Conservation (phyloP, 2,329 filamentous ascomycete genomes). For the Diaporthe aspalathi region DNA sequence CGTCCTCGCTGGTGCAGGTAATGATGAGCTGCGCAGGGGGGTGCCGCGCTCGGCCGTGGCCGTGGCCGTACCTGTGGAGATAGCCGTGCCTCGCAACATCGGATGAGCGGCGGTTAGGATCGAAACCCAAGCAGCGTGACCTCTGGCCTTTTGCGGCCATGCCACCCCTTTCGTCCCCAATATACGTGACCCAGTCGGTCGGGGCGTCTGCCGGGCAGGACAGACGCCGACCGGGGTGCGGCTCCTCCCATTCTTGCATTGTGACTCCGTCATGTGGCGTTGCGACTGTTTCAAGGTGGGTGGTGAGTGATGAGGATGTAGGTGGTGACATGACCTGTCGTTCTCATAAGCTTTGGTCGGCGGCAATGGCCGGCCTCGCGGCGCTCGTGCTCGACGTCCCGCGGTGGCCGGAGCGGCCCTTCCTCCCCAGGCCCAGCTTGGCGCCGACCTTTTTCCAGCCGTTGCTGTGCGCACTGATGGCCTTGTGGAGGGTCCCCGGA, state of each 20-base stretch:
- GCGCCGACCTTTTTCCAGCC: slow-evolving; percentile 75
- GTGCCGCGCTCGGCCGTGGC: slow-evolving; percentile 37
- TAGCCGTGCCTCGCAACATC: slow-evolving; percentile 33
- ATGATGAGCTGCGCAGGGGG: slow-evolving; percentile 33
- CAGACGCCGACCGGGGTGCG: slow-evolving; percentile 58
- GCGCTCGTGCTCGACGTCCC: slow-evolving; percentile 46
- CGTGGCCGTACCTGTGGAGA: slow-evolving; percentile 18
- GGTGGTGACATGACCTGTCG: slow-evolving; percentile 67
- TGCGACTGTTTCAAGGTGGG: slow-evolving; percentile 39
- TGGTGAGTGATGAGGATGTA: slow-evolving; percentile 48
- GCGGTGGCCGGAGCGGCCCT: slow-evolving; percentile 59
- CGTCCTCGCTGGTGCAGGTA: slow-evolving; percentile 15
- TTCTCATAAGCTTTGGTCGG: slow-evolving; percentile 60
- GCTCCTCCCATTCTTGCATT: slow-evolving; percentile 55
- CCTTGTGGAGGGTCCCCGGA: slow-evolving; percentile 65
- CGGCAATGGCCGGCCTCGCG: slow-evolving; percentile 26
- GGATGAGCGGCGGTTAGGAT: slow-evolving; percentile 38
- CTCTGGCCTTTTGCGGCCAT: slow-evolving; percentile 61
- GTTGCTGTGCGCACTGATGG: slow-evolving; percentile 65
- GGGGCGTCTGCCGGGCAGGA: slow-evolving; percentile 46
- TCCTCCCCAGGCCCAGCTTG: slow-evolving; percentile 69
- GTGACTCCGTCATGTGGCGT: slow-evolving; percentile 42
- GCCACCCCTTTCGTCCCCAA: slow-evolving; percentile 50
- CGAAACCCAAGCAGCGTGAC: slow-evolving; percentile 32
- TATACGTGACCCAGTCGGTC: slow-evolving; percentile 42